Evolutionary conservation across 768 basidiomycete genomes (phyloP), one percentile per base, ranked within the genome.

Genomic region (Scleroderma citrinum): DNA sequence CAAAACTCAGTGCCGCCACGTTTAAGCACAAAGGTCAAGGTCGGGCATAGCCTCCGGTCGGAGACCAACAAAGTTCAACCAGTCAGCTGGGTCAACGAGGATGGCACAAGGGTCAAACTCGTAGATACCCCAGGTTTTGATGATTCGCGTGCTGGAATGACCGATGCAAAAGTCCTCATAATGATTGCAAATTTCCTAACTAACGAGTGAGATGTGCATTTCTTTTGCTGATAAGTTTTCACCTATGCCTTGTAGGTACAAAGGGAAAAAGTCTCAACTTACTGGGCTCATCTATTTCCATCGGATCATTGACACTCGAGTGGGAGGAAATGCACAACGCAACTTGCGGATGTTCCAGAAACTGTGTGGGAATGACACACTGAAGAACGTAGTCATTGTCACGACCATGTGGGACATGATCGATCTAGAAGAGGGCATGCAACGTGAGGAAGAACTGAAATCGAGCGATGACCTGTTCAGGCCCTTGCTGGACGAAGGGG

Each of bases 391-490:
- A n/a, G 58, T 71, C 7, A 67, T 77, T 39, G 68, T 68, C 36
- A 75, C 75, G 3, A 76, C 65, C n/a, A 75, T 71, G 71, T 75
- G 74, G 74, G 66, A 61, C n/a, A 52, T 64, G 36, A 62, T 71
- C 29, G 57, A 52, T 7, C 37, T 41, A 17, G 57, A 58, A 4
- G 46, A 64, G 1, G 69, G 66, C 11, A 38, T 56, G 32, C 56
- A 55, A 7, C 61, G 76, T 34, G 75, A 77, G 53, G 36, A 49
- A 17, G 74, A 76, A 50, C 66, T 38, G 19, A 8, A 6, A 7
- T 38, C 37, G 19, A 20, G 7, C 3, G 7, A 20, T 20, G 8
- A 19, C 20, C 19, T 19, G 5, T 38, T 38, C 17, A 38, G 19
- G 37, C 14, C 37, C 17, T 20, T 38, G 19, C 19, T 38, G 37